Conservation (phyloP, 2,329 filamentous ascomycete genomes). For the Colletotrichum liriopes region DNA sequence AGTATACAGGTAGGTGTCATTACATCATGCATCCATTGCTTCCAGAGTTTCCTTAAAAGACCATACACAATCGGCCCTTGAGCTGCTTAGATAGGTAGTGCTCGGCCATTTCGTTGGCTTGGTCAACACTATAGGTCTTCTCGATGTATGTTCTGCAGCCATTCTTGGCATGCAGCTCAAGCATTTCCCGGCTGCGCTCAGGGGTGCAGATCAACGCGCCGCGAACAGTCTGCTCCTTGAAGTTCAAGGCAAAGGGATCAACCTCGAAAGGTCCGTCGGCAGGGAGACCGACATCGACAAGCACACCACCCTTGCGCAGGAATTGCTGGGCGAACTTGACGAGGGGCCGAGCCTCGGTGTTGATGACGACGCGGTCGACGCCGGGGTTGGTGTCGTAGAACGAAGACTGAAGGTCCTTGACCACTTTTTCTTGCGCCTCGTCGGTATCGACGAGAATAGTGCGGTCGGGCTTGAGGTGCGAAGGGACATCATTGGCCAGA, state of each 20-base stretch:
- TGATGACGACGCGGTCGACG: slow-evolving; percentile 45
- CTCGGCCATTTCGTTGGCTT: slow-evolving; percentile 42
- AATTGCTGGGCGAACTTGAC: slow-evolving; percentile 43
- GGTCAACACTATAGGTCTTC: slow-evolving; percentile 41
- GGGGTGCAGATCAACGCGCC: slow-evolving; percentile 44
- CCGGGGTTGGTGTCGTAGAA: slow-evolving; percentile 44
- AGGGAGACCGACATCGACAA: slow-evolving; percentile 42
- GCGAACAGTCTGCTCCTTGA: slow-evolving; percentile 45
- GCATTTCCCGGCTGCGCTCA: slow-evolving; percentile 43
- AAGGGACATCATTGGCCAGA: slow-evolving; percentile 38
- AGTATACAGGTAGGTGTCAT: neutral
- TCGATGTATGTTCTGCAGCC: slow-evolving; percentile 41
- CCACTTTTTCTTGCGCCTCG: slow-evolving; percentile 29
- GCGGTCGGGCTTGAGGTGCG: slow-evolving; percentile 39
- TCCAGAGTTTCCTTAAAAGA: slow-evolving; percentile 29
- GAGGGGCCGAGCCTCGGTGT: slow-evolving; percentile 33
- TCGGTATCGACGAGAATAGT: slow-evolving; percentile 37
- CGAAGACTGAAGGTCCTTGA: slow-evolving; percentile 35
- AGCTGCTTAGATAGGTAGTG: slow-evolving; percentile 42
- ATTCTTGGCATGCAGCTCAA: slow-evolving; percentile 42
- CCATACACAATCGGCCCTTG: slow-evolving; percentile 43
- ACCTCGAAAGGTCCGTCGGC: slow-evolving; percentile 43
- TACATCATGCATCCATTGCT: neutral
- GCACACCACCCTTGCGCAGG: slow-evolving; percentile 42
- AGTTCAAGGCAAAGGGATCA: slow-evolving; percentile 43